Evolutionary conservation across 1,139 yeast species (phyloP).

Genomic region (Zhuliangozyma parablackwelliae): DNA sequence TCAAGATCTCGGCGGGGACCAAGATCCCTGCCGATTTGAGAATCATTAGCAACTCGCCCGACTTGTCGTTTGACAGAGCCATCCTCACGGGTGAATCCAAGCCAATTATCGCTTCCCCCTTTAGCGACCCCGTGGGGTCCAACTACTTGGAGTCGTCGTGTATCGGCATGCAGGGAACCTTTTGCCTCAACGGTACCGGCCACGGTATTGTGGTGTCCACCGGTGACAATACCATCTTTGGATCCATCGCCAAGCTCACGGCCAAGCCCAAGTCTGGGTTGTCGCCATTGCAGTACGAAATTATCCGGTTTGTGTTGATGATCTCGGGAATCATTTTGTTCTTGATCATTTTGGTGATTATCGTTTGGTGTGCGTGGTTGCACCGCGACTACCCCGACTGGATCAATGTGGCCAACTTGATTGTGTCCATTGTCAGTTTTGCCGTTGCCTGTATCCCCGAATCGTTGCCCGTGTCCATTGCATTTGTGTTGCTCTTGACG

Average conservation of each 20-base stretch:
- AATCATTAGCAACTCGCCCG: conserved; percentile 21
- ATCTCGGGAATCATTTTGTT: conserved; percentile 18
- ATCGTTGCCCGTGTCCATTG: conserved; percentile 33
- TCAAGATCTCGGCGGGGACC: conserved; percentile 20
- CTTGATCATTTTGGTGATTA: conserved; percentile 16
- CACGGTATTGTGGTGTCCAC: conserved; percentile 28
- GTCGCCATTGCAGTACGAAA: conserved; percentile 29
- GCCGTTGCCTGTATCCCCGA: conserved; percentile 34
- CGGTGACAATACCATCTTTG: conserved; percentile 31
- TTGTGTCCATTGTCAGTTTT: conserved; percentile 29
- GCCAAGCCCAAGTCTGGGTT: conserved; percentile 26
- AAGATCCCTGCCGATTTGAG: conserved; percentile 33
- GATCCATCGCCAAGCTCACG: conserved; percentile 29
- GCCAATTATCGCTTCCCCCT: conserved; percentile 19
- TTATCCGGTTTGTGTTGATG: conserved; percentile 24
- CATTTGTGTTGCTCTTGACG: conserved; percentile 27
- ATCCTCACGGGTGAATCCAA: conserved; percentile 35
- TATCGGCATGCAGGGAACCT: conserved; percentile 46
- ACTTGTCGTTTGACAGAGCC: conserved; percentile 29
- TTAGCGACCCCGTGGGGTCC: conserved; percentile 12
- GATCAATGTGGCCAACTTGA: conserved; percentile 29
- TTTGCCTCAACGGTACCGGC: conserved; percentile 27
- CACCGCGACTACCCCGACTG: conserved; percentile 24
- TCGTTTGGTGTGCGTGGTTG: conserved; percentile 24
- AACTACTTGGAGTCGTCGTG: conserved; percentile 33